Percentiles rank a stretch among this genome's conserved stretches.
Conservation (phyloP, 495 filamentous ascomycete genomes). For the Annulohypoxylon nitens region DNA sequence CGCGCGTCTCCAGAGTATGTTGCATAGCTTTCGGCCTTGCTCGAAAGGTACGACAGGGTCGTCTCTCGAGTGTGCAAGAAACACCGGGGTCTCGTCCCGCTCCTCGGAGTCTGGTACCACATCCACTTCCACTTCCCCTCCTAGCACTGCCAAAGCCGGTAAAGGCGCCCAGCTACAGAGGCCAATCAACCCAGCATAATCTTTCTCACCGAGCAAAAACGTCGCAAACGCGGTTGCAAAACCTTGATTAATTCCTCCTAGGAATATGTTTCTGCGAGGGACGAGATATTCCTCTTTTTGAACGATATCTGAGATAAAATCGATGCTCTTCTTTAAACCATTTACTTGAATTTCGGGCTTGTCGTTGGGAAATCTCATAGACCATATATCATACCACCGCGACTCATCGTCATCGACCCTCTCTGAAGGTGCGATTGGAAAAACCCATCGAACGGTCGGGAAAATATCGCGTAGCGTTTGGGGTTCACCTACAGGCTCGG, state of each 20-base stretch:
- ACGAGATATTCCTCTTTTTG: slow-evolving; percentile 47
- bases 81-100: slow-evolving; percentile 51
- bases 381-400: slow-evolving; percentile 62
- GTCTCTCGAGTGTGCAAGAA: slow-evolving; percentile 67
- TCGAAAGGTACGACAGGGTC: slow-evolving; percentile 64
- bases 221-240: slow-evolving; percentile 61
- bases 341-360: slow-evolving; percentile 50
- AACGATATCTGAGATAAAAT: slow-evolving; percentile 42
- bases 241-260: slow-evolving; percentile 56
- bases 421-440: slow-evolving; percentile 61
- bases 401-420: slow-evolving; percentile 54
- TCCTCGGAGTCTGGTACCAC: not conserved
- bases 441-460: slow-evolving; percentile 54
- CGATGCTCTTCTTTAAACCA: slow-evolving; percentile 50
- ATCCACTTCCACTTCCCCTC: not conserved
- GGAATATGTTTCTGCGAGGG: slow-evolving; percentile 49
- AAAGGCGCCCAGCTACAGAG: slow-evolving; percentile 70
- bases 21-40: slow-evolving; percentile 59
- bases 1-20: slow-evolving; percentile 52
- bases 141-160: slow-evolving; percentile 29
- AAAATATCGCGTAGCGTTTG: slow-evolving; percentile 49
- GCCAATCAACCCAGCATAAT: slow-evolving; percentile 63
- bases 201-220: slow-evolving; percentile 51
- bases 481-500: slow-evolving; percentile 51
- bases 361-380: slow-evolving; percentile 47